Evolutionary conservation across 371 early-diverging fungal species (phyloP).

Genomic region (Chytridium lagenaria): DNA sequence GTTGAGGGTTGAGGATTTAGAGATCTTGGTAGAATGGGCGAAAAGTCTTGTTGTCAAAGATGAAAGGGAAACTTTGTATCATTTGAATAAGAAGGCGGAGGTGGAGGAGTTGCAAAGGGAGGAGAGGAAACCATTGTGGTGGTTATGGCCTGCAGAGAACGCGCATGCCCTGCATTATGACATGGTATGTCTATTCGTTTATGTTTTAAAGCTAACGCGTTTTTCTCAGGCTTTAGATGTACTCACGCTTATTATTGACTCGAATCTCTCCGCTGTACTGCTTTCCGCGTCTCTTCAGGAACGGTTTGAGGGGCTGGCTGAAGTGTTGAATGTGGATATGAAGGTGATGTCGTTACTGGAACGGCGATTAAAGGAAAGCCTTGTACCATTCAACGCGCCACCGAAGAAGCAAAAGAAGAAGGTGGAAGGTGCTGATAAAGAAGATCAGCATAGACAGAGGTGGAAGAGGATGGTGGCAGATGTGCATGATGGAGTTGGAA

Average conservation of each 20-base stretch:
- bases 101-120: slow-evolving; percentile 16
- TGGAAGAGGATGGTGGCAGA: slow-evolving; percentile 48
- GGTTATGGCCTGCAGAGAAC: slow-evolving; percentile 18
- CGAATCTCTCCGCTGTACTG: slow-evolving; percentile 41
- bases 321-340: slow-evolving; percentile 18
- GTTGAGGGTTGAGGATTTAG: slow-evolving; percentile 26
- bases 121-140: slow-evolving; percentile 17
- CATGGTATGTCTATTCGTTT: slow-evolving; percentile 20
- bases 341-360: slow-evolving; percentile 19
- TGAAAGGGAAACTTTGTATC: background rate
- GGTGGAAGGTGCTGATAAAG: slow-evolving; percentile 11
- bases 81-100: slow-evolving; percentile 21
- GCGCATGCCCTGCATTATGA: slow-evolving; percentile 15
- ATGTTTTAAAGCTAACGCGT: too few relatives aligned
- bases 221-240: slow-evolving; percentile 40
- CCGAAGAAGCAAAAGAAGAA: background rate
- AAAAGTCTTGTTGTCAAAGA: background rate
- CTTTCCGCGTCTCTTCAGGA: slow-evolving; percentile 34
- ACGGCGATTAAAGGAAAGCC: slow-evolving; percentile 25
- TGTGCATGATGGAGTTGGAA: slow-evolving; percentile 40
- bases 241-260: slow-evolving; percentile 40
- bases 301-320: slow-evolving; percentile 15
- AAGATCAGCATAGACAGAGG: slow-evolving; percentile 26
- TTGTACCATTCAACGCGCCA: slow-evolving; percentile 23
- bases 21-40: slow-evolving; percentile 34